phyloP scores from a whole-genome alignment of 2,329 filamentous ascomycete genomes.

The Penicillium sp. region DNA sequence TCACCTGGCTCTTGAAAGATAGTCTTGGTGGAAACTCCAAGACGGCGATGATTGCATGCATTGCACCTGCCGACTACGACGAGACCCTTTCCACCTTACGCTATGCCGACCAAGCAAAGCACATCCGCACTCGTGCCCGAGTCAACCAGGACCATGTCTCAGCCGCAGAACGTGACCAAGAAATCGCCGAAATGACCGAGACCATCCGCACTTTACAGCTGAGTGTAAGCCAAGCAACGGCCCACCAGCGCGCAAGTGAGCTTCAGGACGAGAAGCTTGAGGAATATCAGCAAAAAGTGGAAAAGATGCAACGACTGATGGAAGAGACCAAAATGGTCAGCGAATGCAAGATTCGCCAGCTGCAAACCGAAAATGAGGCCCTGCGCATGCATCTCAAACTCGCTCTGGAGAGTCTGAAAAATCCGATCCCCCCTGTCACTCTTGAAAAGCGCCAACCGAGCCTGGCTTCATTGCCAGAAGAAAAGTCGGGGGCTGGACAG shows the following conservation, averaged over 20 bases:
- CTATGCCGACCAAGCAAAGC: conserved; percentile 96
- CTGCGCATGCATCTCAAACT: conserved; percentile 81
- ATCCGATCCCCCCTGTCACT: conserved; percentile 65
- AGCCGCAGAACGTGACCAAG: conserved; percentile 85
- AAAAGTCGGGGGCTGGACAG: conserved; percentile 48
- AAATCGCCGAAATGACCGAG: conserved; percentile 90
- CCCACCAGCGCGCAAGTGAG: conserved; percentile 68
- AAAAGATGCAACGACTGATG: conserved; percentile 89
- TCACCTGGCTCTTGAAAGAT: conserved; percentile 87
- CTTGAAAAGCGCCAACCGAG: conserved; percentile 33
- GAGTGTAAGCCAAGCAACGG: conserved; percentile 56
- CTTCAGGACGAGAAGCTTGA: conserved; percentile 79
- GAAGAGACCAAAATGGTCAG: conserved; percentile 85
- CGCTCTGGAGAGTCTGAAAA: conserved; percentile 77
- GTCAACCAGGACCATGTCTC: conserved; percentile 95
- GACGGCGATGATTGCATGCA: conserved; percentile 98
- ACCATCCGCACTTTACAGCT: conserved; percentile 84
- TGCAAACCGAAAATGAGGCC: conserved; percentile 87
- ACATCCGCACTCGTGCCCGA: conserved; percentile 86
- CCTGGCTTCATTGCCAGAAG: conserved; percentile 48
- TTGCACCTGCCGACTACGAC: conserved; percentile 91
- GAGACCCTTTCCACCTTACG: conserved; percentile 93
- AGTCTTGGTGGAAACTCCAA: conserved; percentile 94
- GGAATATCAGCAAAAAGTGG: conserved; percentile 88
- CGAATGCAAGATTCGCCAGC: conserved; percentile 85